phyloP scores from a whole-genome alignment of 805 yeast genomes.

The Metschnikowia santaceciliae region DNA sequence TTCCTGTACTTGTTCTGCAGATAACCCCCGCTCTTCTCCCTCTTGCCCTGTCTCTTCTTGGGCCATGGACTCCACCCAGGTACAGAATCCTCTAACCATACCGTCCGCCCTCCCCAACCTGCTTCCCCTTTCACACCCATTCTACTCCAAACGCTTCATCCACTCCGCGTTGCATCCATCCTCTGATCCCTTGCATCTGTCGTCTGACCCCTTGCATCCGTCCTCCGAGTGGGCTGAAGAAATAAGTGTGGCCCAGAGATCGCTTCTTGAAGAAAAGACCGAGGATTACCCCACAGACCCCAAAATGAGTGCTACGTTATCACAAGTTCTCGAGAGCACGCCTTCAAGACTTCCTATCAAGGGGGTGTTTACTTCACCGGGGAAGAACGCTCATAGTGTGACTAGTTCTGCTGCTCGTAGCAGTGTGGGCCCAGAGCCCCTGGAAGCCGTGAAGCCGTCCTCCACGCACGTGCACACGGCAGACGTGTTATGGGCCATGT shows the following conservation, averaged over 20 bases:
- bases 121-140: conserved; percentile 3
- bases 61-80: conserved; percentile 10
- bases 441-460: not conserved
- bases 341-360: conserved; percentile 5
- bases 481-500: conserved; percentile 49
- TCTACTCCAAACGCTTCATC: conserved; percentile 8
- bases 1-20: not conserved
- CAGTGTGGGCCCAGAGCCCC: not conserved
- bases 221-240: conserved; percentile 5
- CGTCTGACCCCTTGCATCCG: no score
- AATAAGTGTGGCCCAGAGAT: not conserved
- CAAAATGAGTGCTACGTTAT: conserved; percentile 2
- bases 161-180: conserved; percentile 9
- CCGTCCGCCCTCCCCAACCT: not conserved
- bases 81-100: conserved; percentile 4
- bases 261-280: not conserved
- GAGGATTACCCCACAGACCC: conserved; percentile 5
- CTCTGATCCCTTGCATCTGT: conserved; percentile 5
- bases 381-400: not conserved
- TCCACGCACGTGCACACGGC: conserved; percentile 14
- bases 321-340: conserved; percentile 8
- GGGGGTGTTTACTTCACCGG: not conserved
- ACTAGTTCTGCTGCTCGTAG: not conserved
- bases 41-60: not conserved
- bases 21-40: not conserved